phyloP scores from a whole-genome alignment of 2,329 filamentous ascomycete genomes.

The Cladophialophora immunda region DNA sequence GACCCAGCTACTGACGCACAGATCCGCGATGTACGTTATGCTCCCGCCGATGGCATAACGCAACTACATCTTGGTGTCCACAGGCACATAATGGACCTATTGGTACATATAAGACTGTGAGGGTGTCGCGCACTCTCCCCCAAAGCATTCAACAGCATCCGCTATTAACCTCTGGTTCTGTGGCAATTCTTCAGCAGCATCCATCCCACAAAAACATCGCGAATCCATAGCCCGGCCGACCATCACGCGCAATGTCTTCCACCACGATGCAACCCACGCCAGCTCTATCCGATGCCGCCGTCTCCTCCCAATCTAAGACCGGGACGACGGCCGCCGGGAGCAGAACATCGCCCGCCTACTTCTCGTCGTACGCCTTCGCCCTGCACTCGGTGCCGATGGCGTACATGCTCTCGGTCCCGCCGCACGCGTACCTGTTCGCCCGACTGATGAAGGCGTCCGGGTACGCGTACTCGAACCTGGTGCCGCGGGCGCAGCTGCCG shows the following conservation, averaged over 20 bases:
- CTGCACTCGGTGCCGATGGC: slow-evolving; percentile 46
- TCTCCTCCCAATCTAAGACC: not conserved
- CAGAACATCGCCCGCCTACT: slow-evolving; percentile 11
- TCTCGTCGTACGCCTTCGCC: slow-evolving; percentile 37
- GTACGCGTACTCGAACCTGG: slow-evolving; percentile 44
- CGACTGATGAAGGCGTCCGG: slow-evolving; percentile 46
- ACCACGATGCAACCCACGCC: not conserved
- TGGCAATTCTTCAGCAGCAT: too few relatives aligned
- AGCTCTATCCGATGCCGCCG: not conserved
- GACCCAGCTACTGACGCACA: too few relatives aligned
- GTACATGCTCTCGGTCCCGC: slow-evolving; percentile 45
- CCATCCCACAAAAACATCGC: too few relatives aligned
- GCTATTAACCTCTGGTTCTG: too few relatives aligned
- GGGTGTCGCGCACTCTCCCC: too few relatives aligned
- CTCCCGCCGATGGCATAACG: not conserved
- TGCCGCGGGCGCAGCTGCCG: slow-evolving; percentile 47
- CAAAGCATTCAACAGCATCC: too few relatives aligned
- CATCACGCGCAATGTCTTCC: not conserved
- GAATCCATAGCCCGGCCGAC: too few relatives aligned
- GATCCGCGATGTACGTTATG: slow-evolving; percentile 3
- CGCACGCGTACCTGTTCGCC: slow-evolving; percentile 45
- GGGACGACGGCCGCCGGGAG: not conserved
- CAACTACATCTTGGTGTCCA: not conserved
- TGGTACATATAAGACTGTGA: not conserved
- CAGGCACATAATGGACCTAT: not conserved